Percentiles rank a stretch among this genome's conserved stretches.
Evolutionary conservation across 2,329 filamentous ascomycete species (phyloP).

Genomic region (Neocatenulostroma microsporum): DNA sequence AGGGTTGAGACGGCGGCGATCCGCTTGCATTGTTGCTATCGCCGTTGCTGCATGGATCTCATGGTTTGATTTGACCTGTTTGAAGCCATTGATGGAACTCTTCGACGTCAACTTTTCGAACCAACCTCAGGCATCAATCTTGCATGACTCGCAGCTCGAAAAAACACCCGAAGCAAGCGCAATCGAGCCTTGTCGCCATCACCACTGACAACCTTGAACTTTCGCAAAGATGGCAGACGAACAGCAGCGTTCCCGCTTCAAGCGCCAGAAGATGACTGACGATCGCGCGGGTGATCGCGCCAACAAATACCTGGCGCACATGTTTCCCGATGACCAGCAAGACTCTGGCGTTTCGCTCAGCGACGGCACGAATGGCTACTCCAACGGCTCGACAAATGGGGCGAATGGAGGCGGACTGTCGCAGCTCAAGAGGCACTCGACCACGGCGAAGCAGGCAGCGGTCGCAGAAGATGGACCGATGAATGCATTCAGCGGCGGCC

Average conservation of each 20-base stretch:
- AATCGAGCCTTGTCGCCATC: too few species aligned
- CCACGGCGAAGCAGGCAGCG: slow-evolving; percentile 66
- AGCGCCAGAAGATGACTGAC: slow-evolving; percentile 49
- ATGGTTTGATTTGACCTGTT: too few species aligned
- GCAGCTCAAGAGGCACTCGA: slow-evolving; percentile 67
- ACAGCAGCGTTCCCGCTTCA: slow-evolving; percentile 26
- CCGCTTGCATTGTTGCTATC: slow-evolving; percentile 44
- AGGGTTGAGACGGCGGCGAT: slow-evolving; percentile 84
- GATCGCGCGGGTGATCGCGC: slow-evolving; percentile 50
- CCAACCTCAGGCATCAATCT: too few species aligned
- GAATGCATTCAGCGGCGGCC: slow-evolving; percentile 76
- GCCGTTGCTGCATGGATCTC: too few species aligned
- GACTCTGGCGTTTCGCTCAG: slow-evolving; percentile 22
- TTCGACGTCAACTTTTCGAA: too few species aligned
- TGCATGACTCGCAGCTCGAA: too few species aligned
- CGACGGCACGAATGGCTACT: slow-evolving; percentile 22
- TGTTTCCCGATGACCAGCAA: slow-evolving; percentile 49
- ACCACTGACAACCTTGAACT: too few species aligned
- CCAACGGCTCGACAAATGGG: slow-evolving; percentile 6
- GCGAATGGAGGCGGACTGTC: slow-evolving; percentile 40
- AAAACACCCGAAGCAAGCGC: too few species aligned
- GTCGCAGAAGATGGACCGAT: slow-evolving; percentile 68
- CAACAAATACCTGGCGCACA: slow-evolving; percentile 91
- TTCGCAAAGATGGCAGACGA: slow-evolving; percentile 43
- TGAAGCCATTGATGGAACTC: too few species aligned